Conservation (phyloP, 441 rosid species). For the Bruguiera hainesii region DNA sequence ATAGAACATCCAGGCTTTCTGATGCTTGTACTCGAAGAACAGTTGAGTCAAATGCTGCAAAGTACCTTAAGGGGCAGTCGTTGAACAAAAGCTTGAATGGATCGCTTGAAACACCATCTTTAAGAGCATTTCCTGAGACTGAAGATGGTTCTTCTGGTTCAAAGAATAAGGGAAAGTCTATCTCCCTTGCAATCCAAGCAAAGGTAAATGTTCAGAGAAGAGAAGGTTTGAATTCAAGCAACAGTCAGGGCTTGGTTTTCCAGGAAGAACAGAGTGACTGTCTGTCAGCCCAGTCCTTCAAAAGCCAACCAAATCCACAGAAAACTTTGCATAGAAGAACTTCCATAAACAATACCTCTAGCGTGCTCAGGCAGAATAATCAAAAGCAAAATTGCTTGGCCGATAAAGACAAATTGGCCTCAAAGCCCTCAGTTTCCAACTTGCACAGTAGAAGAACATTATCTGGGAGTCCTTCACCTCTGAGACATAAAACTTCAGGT, state of each 20-base stretch:
- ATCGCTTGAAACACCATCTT: slow-evolving; percentile 35
- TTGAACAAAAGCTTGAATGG: slow-evolving; percentile 69
- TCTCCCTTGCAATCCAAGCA: slow-evolving; percentile 90
- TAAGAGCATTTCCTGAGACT: slow-evolving; percentile 34
- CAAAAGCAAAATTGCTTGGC: slow-evolving; percentile 75
- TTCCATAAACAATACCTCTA: slow-evolving; percentile 37
- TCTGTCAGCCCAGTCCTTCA: slow-evolving; percentile 49
- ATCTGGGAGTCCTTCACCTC: slow-evolving; percentile 37
- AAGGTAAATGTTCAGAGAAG: slow-evolving; percentile 70
- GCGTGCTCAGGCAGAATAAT: slow-evolving; percentile 78
- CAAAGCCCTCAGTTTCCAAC: slow-evolving; percentile 40
- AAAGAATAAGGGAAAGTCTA: slow-evolving; percentile 57
- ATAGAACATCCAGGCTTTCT: slow-evolving; percentile 24
- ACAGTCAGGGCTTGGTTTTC: slow-evolving; percentile 37
- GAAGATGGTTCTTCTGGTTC: slow-evolving; percentile 40
- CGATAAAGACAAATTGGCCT: slow-evolving; percentile 46
- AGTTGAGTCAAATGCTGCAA: slow-evolving; percentile 51
- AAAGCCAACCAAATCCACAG: slow-evolving; percentile 49
- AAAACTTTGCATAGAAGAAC: slow-evolving; percentile 52
- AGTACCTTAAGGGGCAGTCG: slow-evolving; percentile 59
- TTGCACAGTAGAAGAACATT: slow-evolving; percentile 38
- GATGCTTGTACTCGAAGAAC: slow-evolving; percentile 47
- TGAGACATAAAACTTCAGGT: slow-evolving; percentile 33
- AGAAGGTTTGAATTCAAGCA: slow-evolving; percentile 39
- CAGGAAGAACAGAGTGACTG: slow-evolving; percentile 51